Evolutionary conservation across 805 yeast genomes (phyloP).

Genomic region (Millerago galiae): DNA sequence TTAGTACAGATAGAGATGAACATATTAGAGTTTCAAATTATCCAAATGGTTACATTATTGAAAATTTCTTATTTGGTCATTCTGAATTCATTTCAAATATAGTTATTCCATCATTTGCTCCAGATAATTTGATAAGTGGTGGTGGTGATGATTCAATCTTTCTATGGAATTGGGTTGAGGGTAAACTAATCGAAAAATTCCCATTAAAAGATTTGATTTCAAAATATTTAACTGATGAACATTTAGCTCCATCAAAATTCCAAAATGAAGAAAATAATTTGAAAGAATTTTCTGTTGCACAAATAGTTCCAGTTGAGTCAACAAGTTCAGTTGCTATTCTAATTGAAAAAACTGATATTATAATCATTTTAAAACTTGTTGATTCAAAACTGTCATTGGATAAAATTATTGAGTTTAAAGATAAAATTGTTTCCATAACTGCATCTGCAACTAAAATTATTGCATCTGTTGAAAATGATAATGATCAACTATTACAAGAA

Average conservation of each 20-base stretch:
- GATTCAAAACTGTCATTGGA: conserved; percentile 19
- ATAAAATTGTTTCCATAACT: conserved; percentile 27
- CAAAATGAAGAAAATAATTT: conserved; percentile 41
- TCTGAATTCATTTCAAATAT: conserved; percentile 71
- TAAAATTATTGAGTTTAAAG: conserved; percentile 26
- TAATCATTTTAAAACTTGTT: conserved; percentile 28
- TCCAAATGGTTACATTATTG: conserved; percentile 73
- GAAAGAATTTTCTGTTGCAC: conserved; percentile 48
- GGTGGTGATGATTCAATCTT: conserved; percentile 83
- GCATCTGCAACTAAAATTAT: conserved; percentile 29
- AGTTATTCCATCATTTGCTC: conserved; percentile 45
- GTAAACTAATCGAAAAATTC: conserved; percentile 40
- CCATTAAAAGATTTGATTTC: conserved; percentile 37
- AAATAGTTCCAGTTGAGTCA: conserved; percentile 30
- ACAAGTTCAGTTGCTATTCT: conserved; percentile 35
- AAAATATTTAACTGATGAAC: conserved; percentile 46
- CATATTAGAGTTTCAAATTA: conserved; percentile 80
- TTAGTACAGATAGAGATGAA: conserved; percentile 93
- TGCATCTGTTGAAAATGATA: conserved; percentile 29
- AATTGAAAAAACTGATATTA: conserved; percentile 44
- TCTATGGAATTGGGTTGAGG: conserved; percentile 72
- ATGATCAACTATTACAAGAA: conserved; percentile 10
- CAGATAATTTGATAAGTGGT: conserved; percentile 58
- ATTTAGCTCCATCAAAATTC: conserved; percentile 60
- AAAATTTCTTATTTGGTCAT: conserved; percentile 84